Percentiles rank a stretch among this genome's conserved stretches.
Conservation (phyloP, 805 yeast species). For the Ogataea trehaloabstinens region DNA sequence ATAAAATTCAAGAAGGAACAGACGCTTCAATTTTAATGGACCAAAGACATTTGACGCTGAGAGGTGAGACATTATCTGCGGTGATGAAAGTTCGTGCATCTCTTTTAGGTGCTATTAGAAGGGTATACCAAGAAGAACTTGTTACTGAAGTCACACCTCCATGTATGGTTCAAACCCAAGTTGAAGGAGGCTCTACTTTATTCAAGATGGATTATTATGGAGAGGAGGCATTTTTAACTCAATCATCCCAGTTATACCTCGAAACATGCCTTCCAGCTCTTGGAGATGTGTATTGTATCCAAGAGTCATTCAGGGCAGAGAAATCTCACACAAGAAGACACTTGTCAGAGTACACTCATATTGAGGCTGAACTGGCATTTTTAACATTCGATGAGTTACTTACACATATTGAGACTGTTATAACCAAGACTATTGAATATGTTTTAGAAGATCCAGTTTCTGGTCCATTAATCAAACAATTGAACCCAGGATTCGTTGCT, state of each 20-base stretch:
- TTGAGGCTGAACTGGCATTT: conserved; percentile 93
- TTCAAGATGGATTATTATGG: conserved; percentile 94
- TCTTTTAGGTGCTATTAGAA: conserved; percentile 69
- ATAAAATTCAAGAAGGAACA: conserved; percentile 89
- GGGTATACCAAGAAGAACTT: conserved; percentile 70
- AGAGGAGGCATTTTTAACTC: conserved; percentile 94
- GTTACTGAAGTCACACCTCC: conserved; percentile 96
- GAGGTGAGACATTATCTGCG: conserved; percentile 92
- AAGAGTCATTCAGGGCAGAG: conserved; percentile 99
- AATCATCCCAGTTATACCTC: conserved; percentile 92
- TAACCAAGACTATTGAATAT: conserved; percentile 66
- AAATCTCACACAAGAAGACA: conserved; percentile 99
- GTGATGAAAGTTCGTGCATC: conserved; percentile 94
- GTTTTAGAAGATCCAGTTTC: conserved; percentile 88
- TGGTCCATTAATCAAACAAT: conserved; percentile 83
- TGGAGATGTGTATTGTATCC: conserved; percentile 96
- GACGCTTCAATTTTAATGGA: conserved; percentile 92
- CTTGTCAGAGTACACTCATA: conserved; percentile 92
- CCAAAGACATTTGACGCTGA: conserved; percentile 90
- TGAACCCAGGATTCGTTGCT: conserved; percentile 86
- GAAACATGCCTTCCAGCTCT: conserved; percentile 95
- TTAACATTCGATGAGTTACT: conserved; percentile 83
- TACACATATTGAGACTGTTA: conserved; percentile 76
- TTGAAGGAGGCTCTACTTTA: conserved; percentile 97
- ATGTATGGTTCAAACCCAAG: conserved; percentile 99